Evolutionary conservation across 2,329 filamentous ascomycete genomes (phyloP).

Genomic region (Trematosphaeria pertusa): DNA sequence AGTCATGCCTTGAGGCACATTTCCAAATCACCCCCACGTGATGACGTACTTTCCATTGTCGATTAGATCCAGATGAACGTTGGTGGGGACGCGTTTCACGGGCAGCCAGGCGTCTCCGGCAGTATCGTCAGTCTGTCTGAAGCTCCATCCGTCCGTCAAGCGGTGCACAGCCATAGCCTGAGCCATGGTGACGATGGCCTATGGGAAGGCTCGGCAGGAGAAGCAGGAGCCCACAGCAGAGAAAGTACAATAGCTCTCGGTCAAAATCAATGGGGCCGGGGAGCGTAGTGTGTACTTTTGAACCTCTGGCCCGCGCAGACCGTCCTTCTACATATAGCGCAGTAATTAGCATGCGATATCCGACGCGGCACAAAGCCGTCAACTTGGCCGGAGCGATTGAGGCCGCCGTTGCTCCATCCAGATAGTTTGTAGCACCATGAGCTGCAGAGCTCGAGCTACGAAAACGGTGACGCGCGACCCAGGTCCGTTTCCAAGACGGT

Average conservation of each 20-base stretch:
- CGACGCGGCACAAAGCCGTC: conserved; percentile 24
- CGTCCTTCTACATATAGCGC: conserved; percentile 33
- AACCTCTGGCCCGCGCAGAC: not conserved
- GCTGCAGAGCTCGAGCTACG: conserved; percentile 18
- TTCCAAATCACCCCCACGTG: conserved; percentile 19
- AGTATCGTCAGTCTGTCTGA: conserved; percentile 54
- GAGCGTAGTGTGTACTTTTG: conserved; percentile 2
- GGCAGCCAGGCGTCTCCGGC: conserved; percentile 52
- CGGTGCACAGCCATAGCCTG: conserved; percentile 34
- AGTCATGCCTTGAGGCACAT: conserved; percentile 21
- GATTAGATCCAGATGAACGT: conserved; percentile 57
- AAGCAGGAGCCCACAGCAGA: conserved; percentile 1
- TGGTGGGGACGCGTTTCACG: conserved; percentile 55
- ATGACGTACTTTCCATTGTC: conserved; percentile 53
- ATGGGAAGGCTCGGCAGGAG: conserved; percentile 1
- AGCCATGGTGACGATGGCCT: conserved; percentile 27
- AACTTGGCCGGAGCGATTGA: conserved; percentile 33
- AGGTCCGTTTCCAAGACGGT: conserved; percentile 33
- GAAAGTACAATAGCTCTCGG: conserved; percentile 6
- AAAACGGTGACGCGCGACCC: conserved; percentile 16
- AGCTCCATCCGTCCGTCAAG: conserved; percentile 52
- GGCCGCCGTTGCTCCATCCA: conserved; percentile 36
- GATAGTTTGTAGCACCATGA: conserved; percentile 31
- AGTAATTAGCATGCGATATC: conserved; percentile 18
- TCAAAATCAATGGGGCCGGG: not conserved